phyloP scores from a whole-genome alignment of 371 early-diverging fungal genomes.

The Actinomortierella wolfii region DNA sequence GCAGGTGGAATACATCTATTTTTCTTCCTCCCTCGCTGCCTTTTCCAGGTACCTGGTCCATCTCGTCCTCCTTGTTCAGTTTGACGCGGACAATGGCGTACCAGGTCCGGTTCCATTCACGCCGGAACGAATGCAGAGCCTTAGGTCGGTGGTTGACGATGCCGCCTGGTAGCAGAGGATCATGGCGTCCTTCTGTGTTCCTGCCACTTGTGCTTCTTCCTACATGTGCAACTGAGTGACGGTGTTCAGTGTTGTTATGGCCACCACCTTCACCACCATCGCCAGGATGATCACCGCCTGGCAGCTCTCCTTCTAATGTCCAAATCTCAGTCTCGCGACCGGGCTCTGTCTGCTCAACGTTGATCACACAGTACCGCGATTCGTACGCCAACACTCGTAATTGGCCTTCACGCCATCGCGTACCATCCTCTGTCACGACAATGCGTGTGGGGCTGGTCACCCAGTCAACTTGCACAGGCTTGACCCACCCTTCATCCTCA shows the following conservation, averaged over 20 bases:
- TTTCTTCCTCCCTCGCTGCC: neutral
- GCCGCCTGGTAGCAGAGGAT: neutral
- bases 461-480: slow-evolving; percentile 27
- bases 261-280: too few species aligned
- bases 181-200: neutral
- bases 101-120: slow-evolving; percentile 40
- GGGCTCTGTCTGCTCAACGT: slow-evolving; percentile 12
- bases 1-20: too few species aligned
- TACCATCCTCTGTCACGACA: neutral
- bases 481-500: slow-evolving; percentile 23
- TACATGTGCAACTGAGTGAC: too few species aligned
- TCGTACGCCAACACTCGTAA: slow-evolving; percentile 20
- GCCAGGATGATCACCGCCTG: neutral
- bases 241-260: too few species aligned
- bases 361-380: slow-evolving; percentile 28
- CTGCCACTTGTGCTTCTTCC: too few species aligned
- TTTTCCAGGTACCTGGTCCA: neutral
- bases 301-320: slow-evolving; percentile 4
- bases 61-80: neutral
- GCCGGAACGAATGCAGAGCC: slow-evolving; percentile 9
- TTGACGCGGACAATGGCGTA: slow-evolving; percentile 18
- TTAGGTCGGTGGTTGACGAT: slow-evolving; percentile 20
- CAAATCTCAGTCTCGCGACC: slow-evolving; percentile 25
- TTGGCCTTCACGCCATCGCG: slow-evolving; percentile 25
- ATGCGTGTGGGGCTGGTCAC: neutral